These are phyloP conservation scores for Pseudozyma flocculosa DNA, from an alignment of 1,284 basidiomycete genomes.

Conservation along the genomic window DNA sequence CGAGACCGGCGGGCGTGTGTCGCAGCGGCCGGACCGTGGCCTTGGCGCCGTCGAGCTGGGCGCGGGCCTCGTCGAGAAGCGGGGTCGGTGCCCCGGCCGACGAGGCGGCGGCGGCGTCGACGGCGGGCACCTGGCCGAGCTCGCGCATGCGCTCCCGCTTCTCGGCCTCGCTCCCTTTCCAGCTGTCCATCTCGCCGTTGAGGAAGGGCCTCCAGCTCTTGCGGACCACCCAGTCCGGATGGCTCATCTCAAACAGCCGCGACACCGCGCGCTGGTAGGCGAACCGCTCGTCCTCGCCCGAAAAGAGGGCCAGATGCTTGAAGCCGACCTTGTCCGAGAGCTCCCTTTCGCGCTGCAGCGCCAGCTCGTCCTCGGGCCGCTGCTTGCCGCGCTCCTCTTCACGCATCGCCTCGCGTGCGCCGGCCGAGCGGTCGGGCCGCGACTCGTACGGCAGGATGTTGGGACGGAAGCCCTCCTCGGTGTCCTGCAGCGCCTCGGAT, in stretches of 20 bases:
- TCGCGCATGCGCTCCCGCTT: background rate
- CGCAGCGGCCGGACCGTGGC: background rate
- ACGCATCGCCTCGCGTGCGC: background rate
- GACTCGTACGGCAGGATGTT: constrained; percentile 66
- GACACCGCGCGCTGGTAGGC: constrained; percentile 71
- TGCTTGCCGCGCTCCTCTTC: too few species aligned
- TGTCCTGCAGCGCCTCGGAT: constrained; percentile 61
- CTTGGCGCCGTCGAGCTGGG: constrained; percentile 12
- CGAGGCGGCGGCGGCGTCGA: background rate
- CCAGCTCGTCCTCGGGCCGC: background rate
- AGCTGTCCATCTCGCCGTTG: constrained; percentile 25
- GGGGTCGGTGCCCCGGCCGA: background rate
- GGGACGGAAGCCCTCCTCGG: constrained; percentile 65
- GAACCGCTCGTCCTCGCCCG: constrained; percentile 70
- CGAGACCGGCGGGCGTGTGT: background rate
- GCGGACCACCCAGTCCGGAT: constrained; percentile 32
- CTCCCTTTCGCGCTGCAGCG: constrained; percentile 9
- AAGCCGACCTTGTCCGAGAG: constrained; percentile 58
- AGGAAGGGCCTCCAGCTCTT: constrained; percentile 44
- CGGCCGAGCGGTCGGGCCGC: constrained; percentile 1
- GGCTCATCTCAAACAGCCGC: constrained; percentile 67
- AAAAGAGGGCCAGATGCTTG: constrained; percentile 67
- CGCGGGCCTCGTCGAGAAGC: constrained; percentile 5
- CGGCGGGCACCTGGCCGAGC: background rate
- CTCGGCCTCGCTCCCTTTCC: constrained; percentile 20